Evolutionary conservation across 345 rosid genomes (phyloP), one percentile per base, ranked within the genome.

Genomic region (Psidium friedrichsthalianum): DNA sequence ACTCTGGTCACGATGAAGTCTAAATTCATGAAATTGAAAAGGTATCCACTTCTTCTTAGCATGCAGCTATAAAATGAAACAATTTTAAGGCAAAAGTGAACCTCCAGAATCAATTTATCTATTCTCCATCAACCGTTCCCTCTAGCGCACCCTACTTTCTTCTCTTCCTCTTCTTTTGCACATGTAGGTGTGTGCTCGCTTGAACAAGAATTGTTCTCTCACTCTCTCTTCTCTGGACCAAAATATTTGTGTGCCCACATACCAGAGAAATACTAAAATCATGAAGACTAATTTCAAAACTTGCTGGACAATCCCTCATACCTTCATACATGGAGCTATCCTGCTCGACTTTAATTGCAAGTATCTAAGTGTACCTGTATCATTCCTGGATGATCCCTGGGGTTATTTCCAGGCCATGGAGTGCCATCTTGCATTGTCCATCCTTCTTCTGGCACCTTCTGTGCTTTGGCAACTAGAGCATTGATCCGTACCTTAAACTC

Each of bases 401-500:
- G 78, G 78, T 69, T 69, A 40, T 69, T 69, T 96, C 99, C 99
- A 82, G 99, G 99, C 99, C 99, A 96, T 7, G 98, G 93, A 87
- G 99, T 95, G 82, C 99, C 99, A 93, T 96, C 99, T 88, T 94
- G 97, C 99, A 96, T 96, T 22, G 98, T 96, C 99, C 99, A 96
- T 83, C 99, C 99, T 93, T 96, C 99, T 92, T 96, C 98, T 36
- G 99, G 99, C 94, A 94, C 87, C 90, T 96, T 96, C 86, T 95
- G 99, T 64, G 99, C 98, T 90, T 96, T 96, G 81, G 95, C 95
- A 87, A 96, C 99, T 88, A 95, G 95, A 56, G 99, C 98, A 94
- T 96, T 96, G 89, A 95, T 96, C 86, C 96, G 91, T 88, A 96
- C 98, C 92, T 96, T 96, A 92, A 93, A 96, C 90, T 96, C 99